Base-by-base conservation (phyloP, 129 eudicot genomes). In the Mikania micrantha region DNA sequence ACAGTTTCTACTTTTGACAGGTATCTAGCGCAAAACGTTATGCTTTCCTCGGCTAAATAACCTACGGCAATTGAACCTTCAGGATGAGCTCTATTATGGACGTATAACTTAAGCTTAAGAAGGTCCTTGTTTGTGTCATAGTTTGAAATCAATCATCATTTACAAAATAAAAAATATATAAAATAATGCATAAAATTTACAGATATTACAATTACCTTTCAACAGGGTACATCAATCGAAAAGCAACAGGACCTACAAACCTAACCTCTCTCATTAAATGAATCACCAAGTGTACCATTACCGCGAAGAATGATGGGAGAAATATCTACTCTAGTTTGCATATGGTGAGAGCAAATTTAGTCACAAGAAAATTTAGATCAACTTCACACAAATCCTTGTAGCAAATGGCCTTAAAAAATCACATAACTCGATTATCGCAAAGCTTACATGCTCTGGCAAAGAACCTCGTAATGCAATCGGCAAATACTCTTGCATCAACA, bases 11-110 rank as follows among this genome's bases (percentile, higher is more conserved):
- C n/a, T n/a, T n/a, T n/a, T n/a, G n/a, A n/a, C n/a, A n/a, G n/a
- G n/a, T n/a, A n/a, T n/a, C n/a, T n/a, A n/a, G n/a, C n/a, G n/a
- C n/a, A n/a, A n/a, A n/a, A n/a, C n/a, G n/a, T n/a, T n/a, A n/a
- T n/a, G n/a, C n/a, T n/a, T n/a, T n/a, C n/a, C n/a, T n/a, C n/a
- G n/a, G n/a, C n/a, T n/a, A n/a, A n/a, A n/a, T n/a, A n/a, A n/a
- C n/a, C n/a, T n/a, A n/a, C n/a, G n/a, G n/a, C n/a, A n/a, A n/a
- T n/a, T n/a, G n/a, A n/a, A n/a, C n/a, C n/a, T n/a, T 70, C 75
- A 2, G 66, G 75, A 38, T 27, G 19, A 12, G 75, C 66, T 70
- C 16, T 20, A 38, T 66, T 66, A 4, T 47, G 28, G 1, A 66
- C 60, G 15, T 49, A 44, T 7, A 27, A 45, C 60, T 66, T 66